A percentile compares a stretch with the other conserved stretches of the same genome.
Evolutionary conservation across 2,329 filamentous ascomycete species (phyloP).

Genomic region (Diaporthe australafricana): DNA sequence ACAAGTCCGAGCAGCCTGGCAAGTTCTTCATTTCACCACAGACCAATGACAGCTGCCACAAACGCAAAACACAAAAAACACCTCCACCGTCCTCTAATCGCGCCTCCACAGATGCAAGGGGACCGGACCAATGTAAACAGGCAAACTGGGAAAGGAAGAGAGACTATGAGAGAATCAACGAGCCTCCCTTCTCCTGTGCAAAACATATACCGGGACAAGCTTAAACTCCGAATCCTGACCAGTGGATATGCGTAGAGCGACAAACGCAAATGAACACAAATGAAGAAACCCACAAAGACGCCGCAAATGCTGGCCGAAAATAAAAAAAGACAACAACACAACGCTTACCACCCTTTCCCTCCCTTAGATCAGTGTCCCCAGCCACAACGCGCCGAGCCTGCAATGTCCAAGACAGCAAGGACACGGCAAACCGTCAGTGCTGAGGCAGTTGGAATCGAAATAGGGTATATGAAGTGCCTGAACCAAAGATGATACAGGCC

Average conservation of each 20-base stretch:
- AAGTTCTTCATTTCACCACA: conserved; percentile 14
- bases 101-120: conserved; percentile 17
- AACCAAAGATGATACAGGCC: conserved; percentile 19
- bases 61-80: neutral
- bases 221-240: conserved; percentile 19
- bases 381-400: neutral
- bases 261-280: neutral
- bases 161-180: neutral
- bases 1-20: conserved; percentile 20
- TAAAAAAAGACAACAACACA: neutral
- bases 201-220: neutral
- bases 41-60: neutral
- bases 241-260: conserved; percentile 14
- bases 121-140: conserved; percentile 7
- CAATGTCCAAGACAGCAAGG: neutral
- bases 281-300: neutral
- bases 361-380: neutral
- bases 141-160: neutral
- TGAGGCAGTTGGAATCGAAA: conserved; percentile 26
- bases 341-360: neutral
- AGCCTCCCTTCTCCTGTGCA: neutral
- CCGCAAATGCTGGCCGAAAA: conserved; percentile 14
- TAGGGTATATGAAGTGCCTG: conserved; percentile 28
- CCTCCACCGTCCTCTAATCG: conserved; percentile 6
- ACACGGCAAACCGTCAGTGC: neutral